Base-by-base conservation (phyloP, 1,284 basidiomycete species). In the Papiliotrema nemorosa region DNA sequence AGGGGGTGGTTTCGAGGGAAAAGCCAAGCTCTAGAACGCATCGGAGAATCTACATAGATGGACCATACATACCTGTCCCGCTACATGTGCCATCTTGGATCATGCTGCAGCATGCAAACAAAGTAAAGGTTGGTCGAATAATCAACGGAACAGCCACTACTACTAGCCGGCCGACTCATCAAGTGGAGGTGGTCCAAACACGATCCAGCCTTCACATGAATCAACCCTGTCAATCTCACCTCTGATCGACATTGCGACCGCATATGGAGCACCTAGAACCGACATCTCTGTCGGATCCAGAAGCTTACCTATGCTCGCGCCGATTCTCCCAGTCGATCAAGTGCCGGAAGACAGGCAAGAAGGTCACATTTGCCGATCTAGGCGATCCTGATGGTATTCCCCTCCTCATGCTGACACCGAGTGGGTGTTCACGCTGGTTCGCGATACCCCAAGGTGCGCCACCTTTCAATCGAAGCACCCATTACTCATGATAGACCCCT, bases 371-470 rank as follows among this genome's bases (percentile, higher is more conserved):
- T 49, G 48, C 60, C 16, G 70, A 73, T 45, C 62, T 69, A 20
- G 72, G 72, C 2, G 67, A 70, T 52, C 62, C 63, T 3, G 33
- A 59, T 18, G 72, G 72, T 9, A 56, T 68, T 13, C 66, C 64
- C 4, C 39, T 73, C 1, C 50, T 73, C 13, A 67, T 64, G 38
- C 44, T 73, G 5, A 47, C 68, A 13, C 72, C 72, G 0, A 66
- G 63, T 31, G 72, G 67, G 3, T 70, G 69, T 42, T 60, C 65
- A 6, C 47, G 72, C 26, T 73, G 72, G 70, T 58, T 72, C n/a
- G 69, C 60, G 7, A 64, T 66, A 1, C 62, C 67, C 4, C 65
- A 71, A 53, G 71, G 71, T 72, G 34, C 47, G 66, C 55, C 6
- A 21, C 16, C n/a, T 16, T 6, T 7, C n/a, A 16, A 7, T 16